Evolutionary conservation across 2,329 filamentous ascomycete species (phyloP).

Genomic region (Coniochaeta ligniaria): DNA sequence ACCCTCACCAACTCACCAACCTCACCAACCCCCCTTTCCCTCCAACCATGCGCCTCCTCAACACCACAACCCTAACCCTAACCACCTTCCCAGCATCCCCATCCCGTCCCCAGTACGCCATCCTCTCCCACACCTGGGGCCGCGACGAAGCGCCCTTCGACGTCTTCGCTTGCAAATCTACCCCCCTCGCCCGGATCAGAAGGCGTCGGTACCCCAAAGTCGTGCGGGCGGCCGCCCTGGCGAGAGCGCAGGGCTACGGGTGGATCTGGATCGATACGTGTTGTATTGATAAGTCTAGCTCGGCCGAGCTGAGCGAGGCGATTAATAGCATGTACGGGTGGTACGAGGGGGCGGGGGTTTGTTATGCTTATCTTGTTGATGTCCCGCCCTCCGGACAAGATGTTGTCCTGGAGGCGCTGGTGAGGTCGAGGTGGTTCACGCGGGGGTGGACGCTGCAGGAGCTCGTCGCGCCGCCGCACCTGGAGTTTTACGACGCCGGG

Average conservation of each 20-base stretch:
- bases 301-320: slow-evolving; percentile 17
- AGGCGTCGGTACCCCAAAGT: background rate
- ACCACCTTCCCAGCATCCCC: background rate
- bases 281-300: slow-evolving; percentile 15
- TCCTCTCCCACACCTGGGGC: background rate
- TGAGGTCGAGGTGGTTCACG: slow-evolving; percentile 5
- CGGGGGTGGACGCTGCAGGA: slow-evolving; percentile 7
- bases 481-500: slow-evolving; percentile 13
- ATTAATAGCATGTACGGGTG: slow-evolving; percentile 6
- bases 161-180: background rate
- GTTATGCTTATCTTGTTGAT: slow-evolving; percentile 16
- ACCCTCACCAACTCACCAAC: too few relatives aligned
- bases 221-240: background rate
- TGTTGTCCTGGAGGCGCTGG: background rate
- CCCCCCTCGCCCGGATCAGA: background rate
- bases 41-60: background rate
- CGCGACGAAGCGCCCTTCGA: background rate
- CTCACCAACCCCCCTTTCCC: background rate
- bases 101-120: background rate
- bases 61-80: background rate
- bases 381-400: background rate
- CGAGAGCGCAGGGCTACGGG: background rate
- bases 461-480: slow-evolving; percentile 13
- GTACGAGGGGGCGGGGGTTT: slow-evolving; percentile 13
- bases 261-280: slow-evolving; percentile 6